Evolutionary conservation across 768 basidiomycete species (phyloP).

Genomic region (Mycena pura): DNA sequence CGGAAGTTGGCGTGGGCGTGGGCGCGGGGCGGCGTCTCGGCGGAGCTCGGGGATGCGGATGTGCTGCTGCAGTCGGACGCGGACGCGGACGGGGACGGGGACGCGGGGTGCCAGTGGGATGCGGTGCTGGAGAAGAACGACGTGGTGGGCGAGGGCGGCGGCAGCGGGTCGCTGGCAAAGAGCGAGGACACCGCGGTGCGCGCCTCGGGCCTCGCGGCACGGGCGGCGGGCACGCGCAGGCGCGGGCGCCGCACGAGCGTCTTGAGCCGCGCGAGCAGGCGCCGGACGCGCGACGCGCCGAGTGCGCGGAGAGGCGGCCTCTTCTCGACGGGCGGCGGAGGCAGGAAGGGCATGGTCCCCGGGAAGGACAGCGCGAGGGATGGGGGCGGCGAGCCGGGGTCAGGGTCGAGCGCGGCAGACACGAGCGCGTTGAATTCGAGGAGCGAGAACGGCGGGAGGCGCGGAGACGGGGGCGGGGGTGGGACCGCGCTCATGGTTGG

Average conservation of each 20-base stretch:
- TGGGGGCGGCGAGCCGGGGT: too few species aligned
- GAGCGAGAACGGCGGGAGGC: conserved; percentile 12
- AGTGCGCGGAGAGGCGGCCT: not conserved
- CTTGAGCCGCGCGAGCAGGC: conserved; percentile 8
- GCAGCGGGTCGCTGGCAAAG: not conserved
- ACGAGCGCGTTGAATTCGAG: conserved; percentile 11
- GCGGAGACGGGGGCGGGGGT: too few species aligned
- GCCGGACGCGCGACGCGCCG: not conserved
- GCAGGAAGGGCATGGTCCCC: not conserved
- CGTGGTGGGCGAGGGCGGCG: not conserved
- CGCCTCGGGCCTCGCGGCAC: not conserved
- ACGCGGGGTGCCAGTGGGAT: not conserved
- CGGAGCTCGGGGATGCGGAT: not conserved
- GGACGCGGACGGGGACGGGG: too few species aligned
- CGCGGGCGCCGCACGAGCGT: not conserved
- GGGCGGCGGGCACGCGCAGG: not conserved
- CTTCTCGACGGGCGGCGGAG: not conserved
- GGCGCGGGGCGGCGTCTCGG: not conserved
- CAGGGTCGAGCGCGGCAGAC: conserved; percentile 19
- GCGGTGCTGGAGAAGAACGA: not conserved
- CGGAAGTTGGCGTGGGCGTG: not conserved
- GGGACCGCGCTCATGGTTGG: too few species aligned
- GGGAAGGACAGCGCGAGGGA: not conserved
- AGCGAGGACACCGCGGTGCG: not conserved
- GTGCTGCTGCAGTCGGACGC: too few species aligned